Evolutionary conservation across 495 filamentous ascomycete species (phyloP).

Genomic region (Penicillium desertorum): DNA sequence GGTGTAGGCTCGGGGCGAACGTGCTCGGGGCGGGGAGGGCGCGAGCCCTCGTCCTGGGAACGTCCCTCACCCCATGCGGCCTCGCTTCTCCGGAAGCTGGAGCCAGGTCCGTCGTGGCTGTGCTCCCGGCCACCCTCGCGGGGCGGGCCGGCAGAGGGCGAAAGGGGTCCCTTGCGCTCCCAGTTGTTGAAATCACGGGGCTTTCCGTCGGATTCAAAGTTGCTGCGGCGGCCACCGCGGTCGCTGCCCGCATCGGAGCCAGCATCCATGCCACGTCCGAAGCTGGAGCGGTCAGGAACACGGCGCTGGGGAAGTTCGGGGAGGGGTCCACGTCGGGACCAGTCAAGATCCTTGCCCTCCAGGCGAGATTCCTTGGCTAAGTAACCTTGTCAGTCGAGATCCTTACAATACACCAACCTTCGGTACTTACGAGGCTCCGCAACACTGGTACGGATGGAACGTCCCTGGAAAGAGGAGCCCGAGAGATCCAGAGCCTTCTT

Average conservation of each 20-base stretch:
- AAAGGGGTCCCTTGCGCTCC: constrained; percentile 92
- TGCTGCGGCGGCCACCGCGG: constrained; percentile 50
- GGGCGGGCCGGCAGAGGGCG: constrained; percentile 58
- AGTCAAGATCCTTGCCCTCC: constrained; percentile 57
- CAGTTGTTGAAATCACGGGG: constrained; percentile 86
- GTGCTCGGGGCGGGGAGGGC: constrained; percentile 76
- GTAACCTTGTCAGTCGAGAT: constrained; percentile 29
- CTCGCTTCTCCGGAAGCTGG: constrained; percentile 61
- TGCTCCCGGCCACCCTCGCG: constrained; percentile 64
- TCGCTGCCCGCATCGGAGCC: constrained; percentile 54
- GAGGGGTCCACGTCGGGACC: constrained; percentile 89
- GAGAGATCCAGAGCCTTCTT: constrained; percentile 86
- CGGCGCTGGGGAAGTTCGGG: constrained; percentile 62
- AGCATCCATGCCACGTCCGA: constrained; percentile 52
- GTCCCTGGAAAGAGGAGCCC: constrained; percentile 75
- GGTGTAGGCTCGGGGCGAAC: constrained; percentile 67
- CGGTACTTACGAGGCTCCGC: constrained; percentile 74
- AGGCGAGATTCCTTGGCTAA: constrained; percentile 70
- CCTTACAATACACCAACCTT: background rate
- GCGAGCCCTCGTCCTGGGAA: constrained; percentile 68
- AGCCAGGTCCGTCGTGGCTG: constrained; percentile 60
- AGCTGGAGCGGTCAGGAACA: constrained; percentile 47
- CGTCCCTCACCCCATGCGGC: constrained; percentile 87
- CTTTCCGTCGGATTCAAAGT: constrained; percentile 74
- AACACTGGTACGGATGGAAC: constrained; percentile 83